Evolutionary conservation across 1,284 basidiomycete genomes (phyloP), one percentile per base, ranked within the genome.

Genomic region (Fistulina hepatica): DNA sequence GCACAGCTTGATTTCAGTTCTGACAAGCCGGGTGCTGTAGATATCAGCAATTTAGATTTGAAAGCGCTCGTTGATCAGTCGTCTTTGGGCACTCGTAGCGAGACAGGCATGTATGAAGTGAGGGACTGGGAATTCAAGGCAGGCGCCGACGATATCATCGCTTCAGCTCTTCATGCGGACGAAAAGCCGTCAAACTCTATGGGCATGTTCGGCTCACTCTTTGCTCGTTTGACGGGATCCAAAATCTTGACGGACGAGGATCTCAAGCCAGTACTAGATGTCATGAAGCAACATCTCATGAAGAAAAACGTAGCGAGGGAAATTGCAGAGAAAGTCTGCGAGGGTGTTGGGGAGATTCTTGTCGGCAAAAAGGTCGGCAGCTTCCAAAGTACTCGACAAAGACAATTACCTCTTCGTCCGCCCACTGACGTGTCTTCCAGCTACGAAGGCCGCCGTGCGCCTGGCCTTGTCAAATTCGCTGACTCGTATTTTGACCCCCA

Each of bases 251-350:
- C 84, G 0, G 72, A 84, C 41, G 69, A 76, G 28, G 93, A 97
- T 55, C 61, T 98, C 26, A 75, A 76, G 45, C 93, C 94, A 5
- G 89, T 95, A 0, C 59, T 98, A 17, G 81, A 83, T 31, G 85
- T 80, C 15, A 98, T 98, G 92, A 91, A 94, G 55, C 85, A 92
- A 46, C 94, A 97, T 57, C 69, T 98, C 33, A 97, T 97, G 86
- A 81, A 86, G 62, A 98, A 98, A 68, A 99, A 99, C 52, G 95
- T 99, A 2, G 95, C 95, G 6, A 86, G 79, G 57, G 90, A 95
- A 42, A 95, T 98, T 46, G 73, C 94, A 7, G 86, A 93, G 44
- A 89, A 93, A 57, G 77, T 99, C 3, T 97, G 93, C 54, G 89
- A 94, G 51, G 80, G 84, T 11, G 92, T 98, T 9, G 90, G 89